Evolutionary conservation across 192 early-diverging fungal species (phyloP), one percentile per base, ranked within the genome.

Genomic region (Backusella australiensis): DNA sequence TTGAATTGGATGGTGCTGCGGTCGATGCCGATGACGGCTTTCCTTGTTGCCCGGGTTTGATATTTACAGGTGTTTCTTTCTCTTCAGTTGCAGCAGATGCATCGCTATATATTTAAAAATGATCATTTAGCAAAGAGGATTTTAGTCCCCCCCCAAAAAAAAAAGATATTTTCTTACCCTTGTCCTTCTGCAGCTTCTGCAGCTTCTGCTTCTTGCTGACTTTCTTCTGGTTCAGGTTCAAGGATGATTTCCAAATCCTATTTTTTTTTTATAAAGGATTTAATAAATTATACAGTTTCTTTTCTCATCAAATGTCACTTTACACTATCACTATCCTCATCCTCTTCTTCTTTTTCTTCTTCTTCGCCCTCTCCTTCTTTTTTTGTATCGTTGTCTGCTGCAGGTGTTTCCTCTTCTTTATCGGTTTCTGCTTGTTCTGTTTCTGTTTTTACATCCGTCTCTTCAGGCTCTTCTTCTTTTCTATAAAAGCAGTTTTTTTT

Each of bases 161-260:
- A 8, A 34, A 67, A 15, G 8, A 12, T 44, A 2, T 32, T 29
- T 11, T 44, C 12, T 74, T 69, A 73, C 71, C 46, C 71, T 49
- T 69, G 38, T 39, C 32, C 49, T 74, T 53, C 38, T 3, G 39
- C 17, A 7, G 49, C 49, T 74, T 53, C 38, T 3, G 39, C 17
- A 7, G 49, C 72, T 17, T 80, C 71, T 23, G 74, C 35, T 21
- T 82, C 67, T 71, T 79, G 77, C 44, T 83, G 76, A 11, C 17
- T 63, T 34, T 86, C 84, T 21, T 81, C 88, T n/a, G 81, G 77
- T 56, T 92, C 89, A 21, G 81, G 78, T 72, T 92, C 89, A 82
- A 93, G 81, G 19, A 93, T 88, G 80, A 93, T 93, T 69, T 93
- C 91, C 23, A 93, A 80, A 79, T 93, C 92, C 91, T 89, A 69